Base-by-base conservation (phyloP, 1,139 yeast species). In the Kodamaea plutei region DNA sequence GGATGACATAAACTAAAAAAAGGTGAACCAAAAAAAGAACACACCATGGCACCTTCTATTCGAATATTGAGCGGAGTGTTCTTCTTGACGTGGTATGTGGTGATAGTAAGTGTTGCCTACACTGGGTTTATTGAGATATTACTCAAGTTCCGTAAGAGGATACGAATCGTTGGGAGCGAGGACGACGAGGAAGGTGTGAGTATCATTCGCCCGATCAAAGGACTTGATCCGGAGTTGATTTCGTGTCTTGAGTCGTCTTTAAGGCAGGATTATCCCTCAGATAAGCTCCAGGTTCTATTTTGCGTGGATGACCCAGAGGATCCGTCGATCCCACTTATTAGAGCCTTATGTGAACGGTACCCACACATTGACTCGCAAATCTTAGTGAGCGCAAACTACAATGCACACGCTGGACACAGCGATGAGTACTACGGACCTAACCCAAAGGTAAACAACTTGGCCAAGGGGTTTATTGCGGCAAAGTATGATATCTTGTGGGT, bases 391-490 rank as follows among this genome's bases (percentile, higher is more conserved):
- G 58, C 57, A 28, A 48, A 51, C 12, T 54, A 66, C 14, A 56
- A 60, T 22, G 60, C 55, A 2, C 29, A 29, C 6, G 36, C 40
- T 6, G 39, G 40, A 14, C 13, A 20, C 18, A 50, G 59, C 22
- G 54, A 55, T 20, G 77, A 70, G 33, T 70, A 71, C 43, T 81
- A 64, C 46, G 96, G 95, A 1, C 94, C 95, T 2, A 87, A 87
- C 48, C 96, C 96, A 8, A 87, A 87, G 55, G 84, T 87, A 34
- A 85, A 85, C 57, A 87, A 87, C 54, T 63, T 87, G 29, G 77
- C 89, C 12, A 84, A 84, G 52, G 95, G 95, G 3, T 84, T 81
- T 49, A 52, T 61, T 26, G 56, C 57, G 2, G 89, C 95, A 9
- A 73, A 76, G 44, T 64, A 76, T 53, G 95, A 87, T 50, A 71